Evolutionary conservation across 2,329 filamentous ascomycete genomes (phyloP), one percentile per base, ranked within the genome.

Genomic region (Elsinoe ampelina): DNA sequence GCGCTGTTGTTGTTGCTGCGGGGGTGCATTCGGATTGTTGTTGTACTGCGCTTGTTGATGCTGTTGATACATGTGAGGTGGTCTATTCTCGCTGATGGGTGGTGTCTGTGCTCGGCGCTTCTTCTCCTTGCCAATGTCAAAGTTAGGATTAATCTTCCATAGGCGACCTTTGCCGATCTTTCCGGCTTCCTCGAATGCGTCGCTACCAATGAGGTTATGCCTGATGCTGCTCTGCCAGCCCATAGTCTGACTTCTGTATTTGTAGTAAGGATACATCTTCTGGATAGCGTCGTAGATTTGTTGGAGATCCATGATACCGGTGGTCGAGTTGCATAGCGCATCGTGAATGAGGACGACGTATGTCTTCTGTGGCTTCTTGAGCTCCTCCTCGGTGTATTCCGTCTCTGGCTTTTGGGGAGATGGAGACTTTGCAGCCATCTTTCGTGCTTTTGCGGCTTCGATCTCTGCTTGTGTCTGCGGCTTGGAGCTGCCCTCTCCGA

Each of bases 381-480:
- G 75, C 70, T 90, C 84, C 65, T 90, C 87, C 35, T 85, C 82
- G 1, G 85, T 88, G 67, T 85, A 77, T 63, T 86, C 85, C 54
- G 79, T 79, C 41, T 80, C 75, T 11, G 80, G 77, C 69, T 82
- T 83, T 61, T 82, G 78, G 1, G 82, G 82, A 6, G 81, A 84
- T 1, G 80, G 81, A 13, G 81, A 83, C 39, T 77, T 75, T 20
- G 77, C 77, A 26, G 48, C 48, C 10, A 71, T 70, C 47, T 77
- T 75, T 61, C 81, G 81, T 58, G 74, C 71, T 36, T 70, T 67
- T 54, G 73, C 74, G 7, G 60, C 52, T 45, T 59, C 58, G 12
- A 58, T 61, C 15, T 61, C 59, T 3, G 56, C 55, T 12, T 55
- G 41, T 4, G 59, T 55, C 30, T 59, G 58, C 6, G 54, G 38